These are phyloP conservation scores for Nymphaea thermarum DNA, from an alignment of 164 flowering plant genomes.

Conservation along the genomic window DNA sequence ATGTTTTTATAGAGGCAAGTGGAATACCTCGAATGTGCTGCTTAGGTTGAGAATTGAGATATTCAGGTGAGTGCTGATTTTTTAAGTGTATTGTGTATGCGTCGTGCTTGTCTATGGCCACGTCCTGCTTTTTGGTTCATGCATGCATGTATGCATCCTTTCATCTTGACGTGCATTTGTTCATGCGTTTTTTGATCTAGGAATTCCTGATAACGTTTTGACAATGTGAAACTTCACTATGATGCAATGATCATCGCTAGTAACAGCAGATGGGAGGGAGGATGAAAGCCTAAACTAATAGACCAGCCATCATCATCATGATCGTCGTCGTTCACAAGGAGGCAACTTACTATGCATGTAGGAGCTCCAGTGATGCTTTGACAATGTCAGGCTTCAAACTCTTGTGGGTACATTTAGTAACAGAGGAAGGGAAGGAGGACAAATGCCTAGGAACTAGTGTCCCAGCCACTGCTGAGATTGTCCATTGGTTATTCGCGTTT, in stretches of 20 bases:
- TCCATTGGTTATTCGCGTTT: neutral
- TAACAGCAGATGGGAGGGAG: neutral
- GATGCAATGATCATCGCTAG: neutral
- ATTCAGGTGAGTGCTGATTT: slow-evolving; percentile 85
- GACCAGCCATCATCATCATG: neutral
- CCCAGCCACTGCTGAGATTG: neutral
- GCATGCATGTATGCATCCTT: neutral
- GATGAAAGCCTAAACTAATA: neutral
- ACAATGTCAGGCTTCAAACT: neutral
- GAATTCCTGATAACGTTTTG: neutral
- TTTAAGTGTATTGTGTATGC: slow-evolving; percentile 3
- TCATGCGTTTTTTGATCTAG: neutral
- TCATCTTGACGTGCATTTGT: neutral
- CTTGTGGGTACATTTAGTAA: neutral
- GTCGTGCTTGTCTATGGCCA: neutral
- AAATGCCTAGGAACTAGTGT: neutral
- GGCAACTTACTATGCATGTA: neutral
- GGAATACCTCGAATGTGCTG: slow-evolving; percentile 81
- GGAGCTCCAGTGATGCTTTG: neutral
- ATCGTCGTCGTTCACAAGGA: neutral
- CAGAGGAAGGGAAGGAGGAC: neutral
- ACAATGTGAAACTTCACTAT: neutral
- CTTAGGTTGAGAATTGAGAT: slow-evolving; percentile 70
- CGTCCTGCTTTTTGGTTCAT: neutral
- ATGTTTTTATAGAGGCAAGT: slow-evolving; percentile 85